Conservation (phyloP, 1,284 basidiomycete genomes). For the Coriolopsis trogii region DNA sequence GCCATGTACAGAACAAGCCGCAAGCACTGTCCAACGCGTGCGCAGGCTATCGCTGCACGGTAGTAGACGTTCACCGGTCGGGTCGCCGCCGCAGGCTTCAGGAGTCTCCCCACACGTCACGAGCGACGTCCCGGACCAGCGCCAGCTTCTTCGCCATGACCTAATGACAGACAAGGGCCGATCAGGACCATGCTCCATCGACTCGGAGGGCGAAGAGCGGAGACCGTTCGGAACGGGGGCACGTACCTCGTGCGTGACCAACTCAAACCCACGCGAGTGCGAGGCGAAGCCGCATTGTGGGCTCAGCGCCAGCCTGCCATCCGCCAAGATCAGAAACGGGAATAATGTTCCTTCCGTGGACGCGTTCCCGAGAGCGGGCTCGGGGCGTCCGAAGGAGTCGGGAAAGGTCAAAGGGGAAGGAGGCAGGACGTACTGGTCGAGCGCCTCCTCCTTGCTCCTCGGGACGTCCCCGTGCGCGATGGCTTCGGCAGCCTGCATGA, state of each 20-base stretch:
- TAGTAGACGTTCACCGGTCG: too few species aligned
- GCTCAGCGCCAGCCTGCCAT: conserved; percentile 61
- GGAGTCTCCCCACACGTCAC: conserved; percentile 44
- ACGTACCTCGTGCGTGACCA: conserved; percentile 52
- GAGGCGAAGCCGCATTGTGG: conserved; percentile 77
- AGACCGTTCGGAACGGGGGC: too few species aligned
- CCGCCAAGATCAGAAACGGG: background rate
- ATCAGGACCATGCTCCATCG: too few species aligned
- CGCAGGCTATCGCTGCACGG: too few species aligned
- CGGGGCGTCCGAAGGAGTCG: too few species aligned
- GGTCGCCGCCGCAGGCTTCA: background rate
- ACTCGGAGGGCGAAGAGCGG: too few species aligned
- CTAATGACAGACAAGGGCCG: conserved; percentile 3
- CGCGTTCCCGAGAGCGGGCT: too few species aligned
- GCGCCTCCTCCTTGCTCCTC: conserved; percentile 52
- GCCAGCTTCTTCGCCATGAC: conserved; percentile 45
- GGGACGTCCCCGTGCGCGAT: conserved; percentile 52
- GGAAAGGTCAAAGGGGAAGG: background rate
- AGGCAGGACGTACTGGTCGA: conserved; percentile 52
- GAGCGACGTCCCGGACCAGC: conserved; percentile 52
- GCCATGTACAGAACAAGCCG: too few species aligned
- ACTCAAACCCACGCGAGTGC: conserved; percentile 61
- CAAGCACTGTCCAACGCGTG: too few species aligned
- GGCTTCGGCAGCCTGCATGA: conserved; percentile 63
- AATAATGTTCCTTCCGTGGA: too few species aligned